A percentile compares a stretch with the other conserved stretches of the same genome.
Evolutionary conservation across 441 rosid genomes (phyloP).

Genomic region (Jatropha podagrica): DNA sequence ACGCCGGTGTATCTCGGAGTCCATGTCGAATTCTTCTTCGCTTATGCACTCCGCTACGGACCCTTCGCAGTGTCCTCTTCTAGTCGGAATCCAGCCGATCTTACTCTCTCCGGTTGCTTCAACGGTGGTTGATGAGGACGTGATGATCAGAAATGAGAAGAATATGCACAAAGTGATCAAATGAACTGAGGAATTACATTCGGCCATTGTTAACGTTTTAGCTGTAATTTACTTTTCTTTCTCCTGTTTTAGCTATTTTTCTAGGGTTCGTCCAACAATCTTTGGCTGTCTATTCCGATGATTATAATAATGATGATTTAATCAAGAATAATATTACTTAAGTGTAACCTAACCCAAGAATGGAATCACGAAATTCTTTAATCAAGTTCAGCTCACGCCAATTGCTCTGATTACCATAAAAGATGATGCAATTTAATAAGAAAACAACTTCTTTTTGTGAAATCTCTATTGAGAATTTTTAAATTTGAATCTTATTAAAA

Average conservation of each 20-base stretch:
- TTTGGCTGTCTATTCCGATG: conserved; percentile 24
- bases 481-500: too few species aligned
- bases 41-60: conserved; percentile 59
- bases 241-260: neutral
- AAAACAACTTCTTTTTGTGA: too few species aligned
- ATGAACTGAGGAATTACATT: conserved; percentile 24
- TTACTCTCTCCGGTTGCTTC: conserved; percentile 24
- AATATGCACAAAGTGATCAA: conserved; percentile 20
- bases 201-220: conserved; percentile 34
- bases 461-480: too few species aligned
- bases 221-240: neutral
- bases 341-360: conserved; percentile 31
- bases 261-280: conserved; percentile 33
- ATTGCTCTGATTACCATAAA: conserved; percentile 7
- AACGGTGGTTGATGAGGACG: conserved; percentile 21
- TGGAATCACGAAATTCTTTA: conserved; percentile 5
- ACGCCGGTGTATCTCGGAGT: conserved; percentile 67
- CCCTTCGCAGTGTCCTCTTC: conserved; percentile 41
- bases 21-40: conserved; percentile 51
- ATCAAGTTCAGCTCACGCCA: conserved; percentile 25
- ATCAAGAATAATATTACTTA: neutral
- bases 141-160: conserved; percentile 31
- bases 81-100: conserved; percentile 43
- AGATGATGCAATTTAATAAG: too few species aligned
- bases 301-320: neutral